Conservation (phyloP, 495 filamentous ascomycete species). For the Tuber umbilicatum region DNA sequence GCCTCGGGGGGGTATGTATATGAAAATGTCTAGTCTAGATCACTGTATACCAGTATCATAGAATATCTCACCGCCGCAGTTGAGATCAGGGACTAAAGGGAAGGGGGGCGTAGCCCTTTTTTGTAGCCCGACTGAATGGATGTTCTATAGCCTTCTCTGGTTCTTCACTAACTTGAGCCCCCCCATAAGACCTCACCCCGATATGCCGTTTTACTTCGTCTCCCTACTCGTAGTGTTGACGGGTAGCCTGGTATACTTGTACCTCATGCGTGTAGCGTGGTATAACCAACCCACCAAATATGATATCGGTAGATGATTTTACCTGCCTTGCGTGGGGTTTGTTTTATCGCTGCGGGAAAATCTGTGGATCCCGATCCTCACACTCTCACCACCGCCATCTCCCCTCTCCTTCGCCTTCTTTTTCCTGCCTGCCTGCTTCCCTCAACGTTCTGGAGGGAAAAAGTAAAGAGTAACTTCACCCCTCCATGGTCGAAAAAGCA, state of each 20-base stretch:
- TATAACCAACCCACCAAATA: background rate
- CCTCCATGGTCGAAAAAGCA: background rate
- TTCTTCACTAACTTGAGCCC: background rate
- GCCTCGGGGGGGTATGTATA: background rate
- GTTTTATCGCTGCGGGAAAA: background rate
- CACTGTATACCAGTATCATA: background rate
- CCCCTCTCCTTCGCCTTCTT: background rate
- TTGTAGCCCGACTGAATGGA: background rate
- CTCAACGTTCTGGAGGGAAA: background rate
- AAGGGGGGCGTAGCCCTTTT: background rate
- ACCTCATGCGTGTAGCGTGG: background rate
- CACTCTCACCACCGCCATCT: background rate
- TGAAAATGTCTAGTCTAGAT: background rate
- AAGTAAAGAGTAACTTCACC: background rate
- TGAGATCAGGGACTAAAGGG: background rate
- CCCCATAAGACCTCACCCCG: background rate
- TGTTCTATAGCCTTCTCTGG: background rate
- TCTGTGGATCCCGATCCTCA: background rate
- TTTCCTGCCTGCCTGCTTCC: background rate
- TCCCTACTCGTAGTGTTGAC: background rate
- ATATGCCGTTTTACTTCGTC: background rate
- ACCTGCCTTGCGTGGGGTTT: background rate
- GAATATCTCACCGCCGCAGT: background rate
- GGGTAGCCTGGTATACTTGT: background rate
- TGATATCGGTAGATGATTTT: background rate